Evolutionary conservation across 768 basidiomycete species (phyloP).

Genomic region (Boletus tomentosulus): DNA sequence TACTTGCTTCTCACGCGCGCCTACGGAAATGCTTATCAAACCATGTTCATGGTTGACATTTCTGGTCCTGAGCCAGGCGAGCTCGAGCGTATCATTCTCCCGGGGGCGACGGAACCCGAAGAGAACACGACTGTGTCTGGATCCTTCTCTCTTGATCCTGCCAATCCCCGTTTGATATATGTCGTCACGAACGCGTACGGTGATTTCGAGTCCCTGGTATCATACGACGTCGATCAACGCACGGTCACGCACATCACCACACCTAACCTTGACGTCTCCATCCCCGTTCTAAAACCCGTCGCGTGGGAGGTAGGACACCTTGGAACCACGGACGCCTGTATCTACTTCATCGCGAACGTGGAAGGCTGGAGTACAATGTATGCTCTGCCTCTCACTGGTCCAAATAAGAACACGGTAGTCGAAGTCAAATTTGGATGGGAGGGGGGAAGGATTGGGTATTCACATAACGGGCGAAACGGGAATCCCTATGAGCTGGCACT

Average conservation of each 20-base stretch:
- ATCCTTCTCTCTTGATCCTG: constrained; percentile 32
- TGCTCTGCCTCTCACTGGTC: constrained; percentile 29
- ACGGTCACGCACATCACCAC: constrained; percentile 37
- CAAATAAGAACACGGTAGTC: constrained; percentile 26
- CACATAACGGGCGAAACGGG: constrained; percentile 32
- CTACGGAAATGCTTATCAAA: constrained; percentile 26
- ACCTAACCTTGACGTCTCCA: constrained; percentile 21
- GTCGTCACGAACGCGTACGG: constrained; percentile 36
- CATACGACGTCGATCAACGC: constrained; percentile 29
- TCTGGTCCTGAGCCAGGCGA: constrained; percentile 22
- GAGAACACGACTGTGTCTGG: constrained; percentile 20
- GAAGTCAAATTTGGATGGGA: constrained; percentile 32
- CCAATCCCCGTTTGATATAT: constrained; percentile 30
- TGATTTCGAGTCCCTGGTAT: constrained; percentile 35
- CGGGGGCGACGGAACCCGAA: constrained; percentile 31
- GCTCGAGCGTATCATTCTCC: constrained; percentile 32
- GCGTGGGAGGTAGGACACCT: constrained; percentile 31
- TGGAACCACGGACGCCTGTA: constrained; percentile 22
- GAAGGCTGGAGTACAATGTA: constrained; percentile 35
- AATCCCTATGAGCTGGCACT: constrained; percentile 32
- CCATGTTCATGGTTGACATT: constrained; percentile 33
- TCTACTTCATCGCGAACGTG: constrained; percentile 37
- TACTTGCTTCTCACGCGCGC: constrained; percentile 32
- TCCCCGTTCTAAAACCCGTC: constrained; percentile 35
- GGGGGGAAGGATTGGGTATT: constrained; percentile 29